These are phyloP conservation scores for Lactarius psammicola DNA, from an alignment of 768 basidiomycete species.

Conservation along the genomic window DNA sequence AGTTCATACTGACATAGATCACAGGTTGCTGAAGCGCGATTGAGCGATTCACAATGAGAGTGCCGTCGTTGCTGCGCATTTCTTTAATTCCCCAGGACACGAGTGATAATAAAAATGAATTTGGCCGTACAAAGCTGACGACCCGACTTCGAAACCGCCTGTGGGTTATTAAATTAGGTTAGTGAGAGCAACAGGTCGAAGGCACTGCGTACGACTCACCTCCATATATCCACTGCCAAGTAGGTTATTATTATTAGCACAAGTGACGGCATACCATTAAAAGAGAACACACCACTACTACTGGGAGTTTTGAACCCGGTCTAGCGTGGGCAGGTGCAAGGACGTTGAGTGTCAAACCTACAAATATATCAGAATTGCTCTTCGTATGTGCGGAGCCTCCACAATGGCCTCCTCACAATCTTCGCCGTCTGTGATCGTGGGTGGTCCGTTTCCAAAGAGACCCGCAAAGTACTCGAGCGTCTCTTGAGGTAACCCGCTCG, in stretches of 20 bases:
- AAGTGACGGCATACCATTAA: neutral
- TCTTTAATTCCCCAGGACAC: neutral
- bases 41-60: slow-evolving; percentile 29
- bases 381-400: neutral
- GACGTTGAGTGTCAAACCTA: slow-evolving; percentile 31
- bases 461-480: slow-evolving; percentile 4
- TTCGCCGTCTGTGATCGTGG: slow-evolving; percentile 12
- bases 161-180: neutral
- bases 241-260: neutral
- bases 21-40: slow-evolving; percentile 29
- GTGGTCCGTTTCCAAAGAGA: neutral
- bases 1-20: slow-evolving; percentile 33
- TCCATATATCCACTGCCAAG: slow-evolving; percentile 31
- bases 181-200: neutral
- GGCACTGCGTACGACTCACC: slow-evolving; percentile 9
- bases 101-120: too few relatives aligned
- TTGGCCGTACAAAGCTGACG: neutral
- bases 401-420: slow-evolving; percentile 24
- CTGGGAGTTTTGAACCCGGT: slow-evolving; percentile 26
- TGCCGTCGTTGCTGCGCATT: slow-evolving; percentile 3
- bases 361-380: neutral
- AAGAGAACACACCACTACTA: slow-evolving; percentile 29
- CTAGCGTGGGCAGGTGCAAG: slow-evolving; percentile 19
- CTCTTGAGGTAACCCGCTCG: neutral
- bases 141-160: slow-evolving; percentile 4